A percentile compares a stretch with the other conserved stretches of the same genome.
phyloP scores from a whole-genome alignment of 805 yeast species.

The Saccharomycopsis sp. region DNA sequence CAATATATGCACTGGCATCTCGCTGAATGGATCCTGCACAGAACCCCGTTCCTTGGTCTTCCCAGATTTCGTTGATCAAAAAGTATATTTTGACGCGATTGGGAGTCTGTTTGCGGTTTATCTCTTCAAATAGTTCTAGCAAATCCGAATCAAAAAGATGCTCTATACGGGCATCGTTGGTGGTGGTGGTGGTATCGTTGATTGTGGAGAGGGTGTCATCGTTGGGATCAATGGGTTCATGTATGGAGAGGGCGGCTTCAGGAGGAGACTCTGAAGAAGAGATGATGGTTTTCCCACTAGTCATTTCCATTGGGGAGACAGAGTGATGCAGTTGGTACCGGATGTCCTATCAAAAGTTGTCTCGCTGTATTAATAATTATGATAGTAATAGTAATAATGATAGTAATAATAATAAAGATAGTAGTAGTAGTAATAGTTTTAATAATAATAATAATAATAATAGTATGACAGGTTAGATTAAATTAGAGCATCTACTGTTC shows the following conservation, averaged over 20 bases:
- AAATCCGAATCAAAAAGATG: conserved; percentile 23
- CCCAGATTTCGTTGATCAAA: conserved; percentile 61
- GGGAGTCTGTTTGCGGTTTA: conserved; percentile 32
- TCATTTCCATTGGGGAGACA: too few relatives aligned
- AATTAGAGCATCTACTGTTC: too few relatives aligned
- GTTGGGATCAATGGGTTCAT: background rate
- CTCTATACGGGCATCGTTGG: conserved; percentile 1
- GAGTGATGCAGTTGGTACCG: too few relatives aligned
- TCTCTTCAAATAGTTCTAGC: conserved; percentile 17
- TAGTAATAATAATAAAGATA: too few relatives aligned
- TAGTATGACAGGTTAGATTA: too few relatives aligned
- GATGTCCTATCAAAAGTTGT: too few relatives aligned
- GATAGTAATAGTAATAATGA: too few relatives aligned
- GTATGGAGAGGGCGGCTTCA: background rate
- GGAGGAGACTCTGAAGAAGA: background rate
- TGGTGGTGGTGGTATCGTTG: background rate
- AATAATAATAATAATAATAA: too few relatives aligned
- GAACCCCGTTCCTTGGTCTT: conserved; percentile 87
- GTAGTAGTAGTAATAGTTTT: too few relatives aligned
- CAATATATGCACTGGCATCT: conserved; percentile 44
- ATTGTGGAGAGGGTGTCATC: background rate
- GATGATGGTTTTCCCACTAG: background rate
- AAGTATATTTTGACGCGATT: conserved; percentile 89
- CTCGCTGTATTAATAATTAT: too few relatives aligned
- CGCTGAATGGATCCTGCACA: conserved; percentile 60